Conservation (phyloP, 768 basidiomycete species). For the Tremella yokohamensis region DNA sequence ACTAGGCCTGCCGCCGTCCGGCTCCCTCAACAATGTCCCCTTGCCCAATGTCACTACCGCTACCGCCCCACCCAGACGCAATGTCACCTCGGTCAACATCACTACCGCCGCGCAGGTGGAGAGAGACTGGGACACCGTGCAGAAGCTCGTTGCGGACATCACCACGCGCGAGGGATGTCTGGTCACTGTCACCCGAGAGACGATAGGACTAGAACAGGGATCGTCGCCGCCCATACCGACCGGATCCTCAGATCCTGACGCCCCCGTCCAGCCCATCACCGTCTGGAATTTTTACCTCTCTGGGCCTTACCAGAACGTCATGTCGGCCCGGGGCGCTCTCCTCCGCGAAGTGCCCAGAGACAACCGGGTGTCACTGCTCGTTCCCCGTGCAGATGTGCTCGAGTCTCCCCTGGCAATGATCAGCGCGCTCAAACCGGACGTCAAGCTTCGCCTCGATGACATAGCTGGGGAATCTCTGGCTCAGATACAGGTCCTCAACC, state of each 20-base stretch:
- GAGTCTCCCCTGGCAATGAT: conserved; percentile 61
- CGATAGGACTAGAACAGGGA: conserved; percentile 8
- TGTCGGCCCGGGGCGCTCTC: conserved; percentile 81
- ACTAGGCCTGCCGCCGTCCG: conserved; percentile 12
- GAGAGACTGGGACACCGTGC: conserved; percentile 68
- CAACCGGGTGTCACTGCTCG: conserved; percentile 83
- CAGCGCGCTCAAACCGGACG: conserved; percentile 74
- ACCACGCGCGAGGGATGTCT: conserved; percentile 78
- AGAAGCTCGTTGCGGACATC: conserved; percentile 73
- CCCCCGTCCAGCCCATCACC: conserved; percentile 18
- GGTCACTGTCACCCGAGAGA: conserved; percentile 66
- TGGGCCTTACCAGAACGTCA: conserved; percentile 87
- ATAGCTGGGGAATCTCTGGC: conserved; percentile 89
- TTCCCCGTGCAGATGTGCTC: conserved; percentile 87
- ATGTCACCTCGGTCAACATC: conserved; percentile 13
- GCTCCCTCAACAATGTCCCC: background rate
- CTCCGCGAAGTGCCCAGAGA: conserved; percentile 66
- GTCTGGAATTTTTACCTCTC: conserved; percentile 81
- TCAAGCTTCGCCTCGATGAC: conserved; percentile 81
- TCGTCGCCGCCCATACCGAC: background rate
- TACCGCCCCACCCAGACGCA: conserved; percentile 13
- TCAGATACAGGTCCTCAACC: conserved; percentile 90
- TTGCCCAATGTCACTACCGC: conserved; percentile 27
- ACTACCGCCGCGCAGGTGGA: conserved; percentile 41
- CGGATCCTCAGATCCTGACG: conserved; percentile 1